Evolutionary conservation across 768 basidiomycete species (phyloP), one percentile per base, ranked within the genome.

Genomic region (Lactarius quietus): DNA sequence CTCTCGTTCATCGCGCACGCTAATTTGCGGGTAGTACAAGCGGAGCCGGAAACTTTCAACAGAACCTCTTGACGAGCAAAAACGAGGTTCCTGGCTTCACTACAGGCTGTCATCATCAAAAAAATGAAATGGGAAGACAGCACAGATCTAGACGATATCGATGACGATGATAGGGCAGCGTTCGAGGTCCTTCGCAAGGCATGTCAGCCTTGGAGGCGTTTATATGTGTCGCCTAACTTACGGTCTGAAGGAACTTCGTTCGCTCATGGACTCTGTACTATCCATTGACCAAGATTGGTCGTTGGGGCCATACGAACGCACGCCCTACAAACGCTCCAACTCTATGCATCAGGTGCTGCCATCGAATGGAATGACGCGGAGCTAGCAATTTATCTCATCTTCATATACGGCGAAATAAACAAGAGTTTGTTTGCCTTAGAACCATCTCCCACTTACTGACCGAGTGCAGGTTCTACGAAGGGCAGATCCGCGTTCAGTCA

Each of bases 351-450:
- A 65, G 86, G 90, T 0, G 75, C 83, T 0, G 73, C 80, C 20
- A 75, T 97, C 39, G 84, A 90, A 65, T 98, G 97, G 97, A 87
- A 93, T 70, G 89, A 95, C 68, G 93, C 91, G 3, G 97, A 99
- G 75, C 82, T 98, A 23, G 94, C 92, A 0, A 79, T 96, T n/a
- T 94, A 94, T 74, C 82, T 98, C 29, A 87, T 98, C 12, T 98
- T 87, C 73, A 90, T 96, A 38, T 98, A 92, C 71, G 96, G 96
- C 51, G 95, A 97, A 74, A 86, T 96, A 69, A 87, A 86, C 75
- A 96, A 93, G 80, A 85, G 95, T 94, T 64, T 59, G 88, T 73
- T 57, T 15, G 14, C 10, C 14, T 15, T 33, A 12, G 2, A 9
- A n/a, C 29, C 48, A 23, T 36, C 33, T 45, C 17, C 6, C 6